Conservation (phyloP, 108 stramenopile genomes). For the Chaetoceros muelleri region DNA sequence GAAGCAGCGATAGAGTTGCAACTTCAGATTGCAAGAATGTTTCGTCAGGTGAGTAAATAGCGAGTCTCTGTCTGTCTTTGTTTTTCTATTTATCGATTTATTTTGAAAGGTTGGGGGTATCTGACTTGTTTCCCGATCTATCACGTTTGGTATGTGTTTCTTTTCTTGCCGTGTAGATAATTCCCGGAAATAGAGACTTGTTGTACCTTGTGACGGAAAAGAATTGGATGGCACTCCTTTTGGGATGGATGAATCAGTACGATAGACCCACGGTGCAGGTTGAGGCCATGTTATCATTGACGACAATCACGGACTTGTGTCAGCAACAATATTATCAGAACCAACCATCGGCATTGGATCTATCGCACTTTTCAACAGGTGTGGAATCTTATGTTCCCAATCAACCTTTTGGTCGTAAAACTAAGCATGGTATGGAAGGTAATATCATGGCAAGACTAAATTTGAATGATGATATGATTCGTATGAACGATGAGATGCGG, state of each 20-base stretch:
- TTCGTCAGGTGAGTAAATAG: slow-evolving; percentile 1
- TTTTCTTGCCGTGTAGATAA: slow-evolving; percentile 14
- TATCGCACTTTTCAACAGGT: not conserved
- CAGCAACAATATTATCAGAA: slow-evolving; percentile 41
- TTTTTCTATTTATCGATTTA: too few species aligned
- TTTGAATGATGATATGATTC: too few species aligned
- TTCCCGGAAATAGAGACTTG: slow-evolving; percentile 42
- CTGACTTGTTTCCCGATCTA: not conserved
- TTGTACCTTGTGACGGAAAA: slow-evolving; percentile 50
- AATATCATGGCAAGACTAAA: too few species aligned
- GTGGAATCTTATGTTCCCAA: too few species aligned
- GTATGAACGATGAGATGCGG: too few species aligned
- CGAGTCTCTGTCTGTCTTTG: too few species aligned
- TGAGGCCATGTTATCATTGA: slow-evolving; percentile 45
- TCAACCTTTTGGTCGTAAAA: too few species aligned
- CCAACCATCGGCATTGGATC: not conserved
- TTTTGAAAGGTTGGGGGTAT: too few species aligned
- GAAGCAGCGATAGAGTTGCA: not conserved
- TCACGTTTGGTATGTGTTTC: not conserved
- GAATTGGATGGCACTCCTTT: slow-evolving; percentile 70
- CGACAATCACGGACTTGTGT: slow-evolving; percentile 50
- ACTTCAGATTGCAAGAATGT: not conserved
- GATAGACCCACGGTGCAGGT: slow-evolving; percentile 72
- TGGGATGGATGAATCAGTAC: slow-evolving; percentile 61
- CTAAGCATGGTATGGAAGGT: too few species aligned